A percentile compares a stretch with the other conserved stretches of the same genome.
Conservation (phyloP, 1,284 basidiomycete species). For the Ustilago curta region DNA sequence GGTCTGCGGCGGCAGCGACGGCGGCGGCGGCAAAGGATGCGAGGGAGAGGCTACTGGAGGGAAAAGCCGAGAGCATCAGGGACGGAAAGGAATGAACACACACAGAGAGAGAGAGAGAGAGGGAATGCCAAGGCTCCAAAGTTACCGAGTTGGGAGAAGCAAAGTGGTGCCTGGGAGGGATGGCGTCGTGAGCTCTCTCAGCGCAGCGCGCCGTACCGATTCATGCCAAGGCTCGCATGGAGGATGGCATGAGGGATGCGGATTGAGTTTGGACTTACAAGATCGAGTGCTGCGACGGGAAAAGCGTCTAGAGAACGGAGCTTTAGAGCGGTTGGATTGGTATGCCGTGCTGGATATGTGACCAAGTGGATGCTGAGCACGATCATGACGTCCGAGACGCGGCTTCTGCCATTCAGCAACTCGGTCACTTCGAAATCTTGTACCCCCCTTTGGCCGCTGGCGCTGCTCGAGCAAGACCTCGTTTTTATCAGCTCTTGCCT, state of each 20-base stretch:
- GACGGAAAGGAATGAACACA: slow-evolving; percentile 4
- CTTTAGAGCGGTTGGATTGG: slow-evolving; percentile 13
- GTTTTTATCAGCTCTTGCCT: not conserved
- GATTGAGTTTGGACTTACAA: slow-evolving; percentile 1
- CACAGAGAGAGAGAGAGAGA: no score
- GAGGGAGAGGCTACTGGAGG: slow-evolving; percentile 1
- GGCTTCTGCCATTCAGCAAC: no score
- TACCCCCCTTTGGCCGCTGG: not conserved
- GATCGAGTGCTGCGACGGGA: slow-evolving; percentile 19
- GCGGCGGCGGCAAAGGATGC: slow-evolving; percentile 11
- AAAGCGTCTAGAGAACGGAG: not conserved
- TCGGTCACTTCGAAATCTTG: slow-evolving; percentile 7
- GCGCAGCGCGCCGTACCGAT: slow-evolving; percentile 23
- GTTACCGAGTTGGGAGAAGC: not conserved
- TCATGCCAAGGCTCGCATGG: not conserved
- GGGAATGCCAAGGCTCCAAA: slow-evolving; percentile 12
- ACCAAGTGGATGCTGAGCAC: no score
- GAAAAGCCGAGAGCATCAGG: not conserved
- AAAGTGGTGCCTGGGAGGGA: not conserved
- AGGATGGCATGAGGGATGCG: not conserved
- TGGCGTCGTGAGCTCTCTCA: slow-evolving; percentile 13
- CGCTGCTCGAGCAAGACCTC: not conserved
- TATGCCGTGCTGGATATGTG: slow-evolving; percentile 4
- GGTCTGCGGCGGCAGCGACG: not conserved
- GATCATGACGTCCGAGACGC: no score